Base-by-base conservation (phyloP, 108 stramenopile genomes). In the Licmophora abbreviata region DNA sequence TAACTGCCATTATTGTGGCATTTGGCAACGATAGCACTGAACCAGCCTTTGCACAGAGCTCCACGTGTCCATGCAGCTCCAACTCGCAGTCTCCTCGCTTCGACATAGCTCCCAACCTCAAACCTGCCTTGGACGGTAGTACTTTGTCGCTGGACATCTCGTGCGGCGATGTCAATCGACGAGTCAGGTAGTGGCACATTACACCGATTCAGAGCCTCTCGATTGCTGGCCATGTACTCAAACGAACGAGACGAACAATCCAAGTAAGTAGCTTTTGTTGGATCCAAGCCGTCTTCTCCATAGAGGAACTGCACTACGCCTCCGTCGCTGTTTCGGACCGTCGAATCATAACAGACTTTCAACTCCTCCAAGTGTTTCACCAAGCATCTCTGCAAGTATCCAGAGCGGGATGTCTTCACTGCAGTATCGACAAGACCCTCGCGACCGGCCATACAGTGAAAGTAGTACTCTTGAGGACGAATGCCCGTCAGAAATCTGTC, bases 381-480 rank as follows among this genome's bases (percentile, higher is more conserved):
- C 6, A 99, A 77, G 63, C 99, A 99, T 14, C 99, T 72, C 70
- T 99, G 99, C 38, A 99, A 59, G 61, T 99, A 99, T 23, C 99
- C 99, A 18, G 95, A 97, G 15, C 97, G 85, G 0, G 93, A 94
- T 11, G 97, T 99, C 73, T 99, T 99, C 11, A 97, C 92, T 8
- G 92, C 93, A 25, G 93, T 93, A 41, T 80, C 78, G 24, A 73
- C 71, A 56, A 73, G 66, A 15, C 41, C 38, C 29, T 99, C 97
- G 29, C 99, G 72, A n/a, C 99, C 99, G 5, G 95, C 94, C 99
- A 99, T 99, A 58, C 97, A 99, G 66, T 99, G 99, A 59, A 99
- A 99, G 71, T 99, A 99, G 73, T 99, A 99, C 65, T 99, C 99
- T 68, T 99, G 93, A 4, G 90, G 95, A 8, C 95, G 75, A 35